phyloP scores from a whole-genome alignment of 306 rosid species.

The Cucurbita moschata region DNA sequence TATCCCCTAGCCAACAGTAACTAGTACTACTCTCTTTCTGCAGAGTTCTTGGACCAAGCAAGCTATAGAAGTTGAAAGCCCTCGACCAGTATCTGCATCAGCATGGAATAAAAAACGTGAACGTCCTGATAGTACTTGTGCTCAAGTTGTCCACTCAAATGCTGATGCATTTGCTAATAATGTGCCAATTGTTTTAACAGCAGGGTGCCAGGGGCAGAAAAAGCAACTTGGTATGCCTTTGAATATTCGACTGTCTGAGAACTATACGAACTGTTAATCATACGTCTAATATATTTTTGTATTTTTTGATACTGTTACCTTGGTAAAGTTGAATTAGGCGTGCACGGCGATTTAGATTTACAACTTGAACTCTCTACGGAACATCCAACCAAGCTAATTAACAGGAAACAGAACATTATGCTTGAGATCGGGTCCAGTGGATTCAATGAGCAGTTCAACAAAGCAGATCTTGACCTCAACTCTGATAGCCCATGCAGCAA shows the following conservation, averaged over 20 bases:
- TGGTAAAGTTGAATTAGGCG: conserved; percentile 21
- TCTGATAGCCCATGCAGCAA: conserved; percentile 35
- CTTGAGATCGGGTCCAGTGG: conserved; percentile 30
- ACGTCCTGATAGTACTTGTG: conserved; percentile 73
- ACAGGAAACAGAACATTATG: conserved; percentile 24
- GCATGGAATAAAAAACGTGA: conserved; percentile 36
- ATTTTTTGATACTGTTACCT: conserved; percentile 16
- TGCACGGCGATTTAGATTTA: conserved; percentile 24
- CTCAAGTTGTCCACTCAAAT: conserved; percentile 61
- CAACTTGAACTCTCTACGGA: conserved; percentile 22
- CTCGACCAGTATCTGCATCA: conserved; percentile 29
- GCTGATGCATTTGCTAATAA: conserved; percentile 33
- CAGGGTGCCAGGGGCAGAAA: conserved; percentile 29
- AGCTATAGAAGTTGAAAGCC: conserved; percentile 74
- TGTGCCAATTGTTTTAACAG: conserved; percentile 24
- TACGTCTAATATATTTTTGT: background rate
- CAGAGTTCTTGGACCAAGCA: conserved; percentile 91
- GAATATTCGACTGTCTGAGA: conserved; percentile 4
- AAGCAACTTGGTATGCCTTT: conserved; percentile 37
- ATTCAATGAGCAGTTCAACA: conserved; percentile 31
- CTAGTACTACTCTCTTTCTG: conserved; percentile 13
- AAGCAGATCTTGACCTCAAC: conserved; percentile 32
- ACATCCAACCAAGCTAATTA: conserved; percentile 28
- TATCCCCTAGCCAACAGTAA: background rate
- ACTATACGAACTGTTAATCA: background rate